Evolutionary conservation across 2,329 filamentous ascomycete genomes (phyloP).

Genomic region (Arachnomyces sp.): DNA sequence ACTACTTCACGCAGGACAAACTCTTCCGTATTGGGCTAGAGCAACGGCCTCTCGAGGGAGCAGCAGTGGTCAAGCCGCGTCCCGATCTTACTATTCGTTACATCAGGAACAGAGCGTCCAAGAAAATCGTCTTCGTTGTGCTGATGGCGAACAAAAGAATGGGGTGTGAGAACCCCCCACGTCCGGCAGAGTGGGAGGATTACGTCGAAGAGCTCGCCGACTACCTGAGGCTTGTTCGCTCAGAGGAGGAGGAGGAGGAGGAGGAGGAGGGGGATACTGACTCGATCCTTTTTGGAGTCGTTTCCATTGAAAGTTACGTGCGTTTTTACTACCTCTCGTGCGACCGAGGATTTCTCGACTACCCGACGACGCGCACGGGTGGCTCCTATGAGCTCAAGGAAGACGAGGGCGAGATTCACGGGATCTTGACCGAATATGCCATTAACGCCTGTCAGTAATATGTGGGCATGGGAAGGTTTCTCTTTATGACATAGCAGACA

Average conservation of each 20-base stretch:
- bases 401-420: background rate
- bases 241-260: background rate
- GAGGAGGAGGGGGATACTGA: background rate
- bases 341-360: background rate
- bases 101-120: slow-evolving; percentile 1
- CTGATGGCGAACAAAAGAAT: slow-evolving; percentile 1
- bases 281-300: background rate
- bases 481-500: too few relatives aligned
- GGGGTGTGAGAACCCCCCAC: background rate
- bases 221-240: slow-evolving; percentile 4
- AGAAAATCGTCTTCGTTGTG: slow-evolving; percentile 1
- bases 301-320: slow-evolving; percentile 2
- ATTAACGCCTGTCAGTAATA: too few relatives aligned
- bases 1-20: slow-evolving; percentile 6
- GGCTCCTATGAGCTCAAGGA: slow-evolving; percentile 2
- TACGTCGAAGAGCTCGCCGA: background rate
- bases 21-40: slow-evolving; percentile 4
- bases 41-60: slow-evolving; percentile 2
- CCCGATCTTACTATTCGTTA: background rate
- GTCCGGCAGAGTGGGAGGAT: background rate
- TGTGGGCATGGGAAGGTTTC: too few relatives aligned
- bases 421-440: too few relatives aligned
- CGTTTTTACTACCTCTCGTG: slow-evolving; percentile 4
- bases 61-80: background rate
- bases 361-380: background rate